Evolutionary conservation across 768 basidiomycete genomes (phyloP), one percentile per base, ranked within the genome.

Genomic region (Boletus eberwhitei): DNA sequence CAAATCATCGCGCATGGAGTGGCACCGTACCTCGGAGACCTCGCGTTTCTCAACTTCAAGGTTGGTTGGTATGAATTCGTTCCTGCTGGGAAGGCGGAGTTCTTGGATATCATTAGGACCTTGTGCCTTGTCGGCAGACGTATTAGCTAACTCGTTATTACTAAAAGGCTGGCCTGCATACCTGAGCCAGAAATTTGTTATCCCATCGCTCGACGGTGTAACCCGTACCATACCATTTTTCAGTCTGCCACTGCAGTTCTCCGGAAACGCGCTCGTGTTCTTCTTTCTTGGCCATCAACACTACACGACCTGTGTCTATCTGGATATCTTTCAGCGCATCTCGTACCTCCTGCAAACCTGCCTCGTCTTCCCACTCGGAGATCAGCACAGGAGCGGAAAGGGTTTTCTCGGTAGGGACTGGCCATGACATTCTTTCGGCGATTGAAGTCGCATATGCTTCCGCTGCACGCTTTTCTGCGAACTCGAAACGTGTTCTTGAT

Each of bases 191-290:
- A 62, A 95, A 86, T 24, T 80, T 75, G 31, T 79, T 72, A 48
- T 86, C 82, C 67, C 89, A 82, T 48, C 75, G 77, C 60, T 90
- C 81, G n/a, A 95, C 83, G 35, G 76, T 76, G 70, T 95, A 98
- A 57, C 83, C 79, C 2, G 97, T 98, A 5, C 88, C 92, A 70
- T 99, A 99, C 84, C 93, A 93, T 40, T 87, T 86, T 72, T 98
- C 97, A 41, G 79, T 83, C 59, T 80, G 64, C 91, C 91, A 93
- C 36, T 73, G 69, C 17, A 77, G 66, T 14, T 75, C 55, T 54
- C 78, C 82, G 24, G 72, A 68, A 50, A 88, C 74, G 38, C 85
- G 75, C 50, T 76, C 78, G 41, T 77, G 75, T 31, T 81, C 86
- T 56, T 84, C 81, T 40, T 79, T 82, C 67, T 84, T 84, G n/a